Evolutionary conservation across 768 basidiomycete species (phyloP), one percentile per base, ranked within the genome.

Genomic region (Collybia sp.): DNA sequence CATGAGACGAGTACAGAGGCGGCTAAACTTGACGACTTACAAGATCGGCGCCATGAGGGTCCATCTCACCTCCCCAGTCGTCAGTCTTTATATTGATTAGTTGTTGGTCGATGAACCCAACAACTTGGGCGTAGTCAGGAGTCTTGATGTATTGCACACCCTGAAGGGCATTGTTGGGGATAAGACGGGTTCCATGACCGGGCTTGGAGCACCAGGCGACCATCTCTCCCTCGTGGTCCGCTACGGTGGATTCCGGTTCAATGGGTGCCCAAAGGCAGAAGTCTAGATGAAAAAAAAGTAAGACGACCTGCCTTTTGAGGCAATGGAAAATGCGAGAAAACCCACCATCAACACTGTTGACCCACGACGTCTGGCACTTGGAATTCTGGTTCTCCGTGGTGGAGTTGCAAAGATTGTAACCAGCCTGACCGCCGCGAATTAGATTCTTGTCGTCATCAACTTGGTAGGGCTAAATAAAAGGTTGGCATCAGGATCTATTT

Each of bases 1-100:
- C 4, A 25, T 25, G 25, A 25, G 25, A 25, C 4, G 25, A 25
- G 8, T 25, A 3, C 8, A 25, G 25, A 8, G 8, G 3, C 8
- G 8, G 8, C 4, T 8, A 25, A 25, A n/a, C 43, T 20, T 32
- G 30, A 37, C 35, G 2, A 43, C 41, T 46, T 12, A 52, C 47
- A 34, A 65, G 56, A 48, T 66, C 65, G 35, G 83, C 82, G 42
- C 83, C 85, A 50, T 82, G 79, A 15, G 82, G 76, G 58, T 87
- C 82, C 36, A 85, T 72, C 61, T 88, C 86, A 39, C 86, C 86
- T 54, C 87, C 86, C 30, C 50, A 72, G 55, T 88, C 86, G 13
- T 48, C 58, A 0, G 53, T 8, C 1, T 58, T 46, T 15, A 88
- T 51, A 65, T 83, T 69, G 53, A 88, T 55, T 40, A 59, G 52